These are phyloP conservation scores for Leccinum imitatum DNA, from an alignment of 768 basidiomycete genomes.

Conservation along the genomic window DNA sequence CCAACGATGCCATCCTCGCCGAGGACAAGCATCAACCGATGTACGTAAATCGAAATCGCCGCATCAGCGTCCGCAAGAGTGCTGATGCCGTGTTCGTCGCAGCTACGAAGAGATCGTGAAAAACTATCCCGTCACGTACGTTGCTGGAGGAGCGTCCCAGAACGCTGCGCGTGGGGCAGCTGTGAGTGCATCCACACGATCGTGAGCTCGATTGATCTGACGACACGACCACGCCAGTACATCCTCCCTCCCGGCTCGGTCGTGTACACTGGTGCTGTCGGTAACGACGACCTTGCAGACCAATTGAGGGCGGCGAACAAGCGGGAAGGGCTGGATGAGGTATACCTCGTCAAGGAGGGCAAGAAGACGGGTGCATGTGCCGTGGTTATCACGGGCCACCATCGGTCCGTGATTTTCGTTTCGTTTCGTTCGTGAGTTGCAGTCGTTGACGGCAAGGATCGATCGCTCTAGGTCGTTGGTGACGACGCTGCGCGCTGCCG, in stretches of 20 bases:
- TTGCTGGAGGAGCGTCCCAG: conserved; percentile 96
- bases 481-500: conserved; percentile 87
- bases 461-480: conserved; percentile 70
- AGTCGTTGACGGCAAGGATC: conserved; percentile 1
- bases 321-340: conserved; percentile 84
- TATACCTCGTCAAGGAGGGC: conserved; percentile 85
- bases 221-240: conserved; percentile 53
- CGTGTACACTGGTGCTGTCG: conserved; percentile 93
- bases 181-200: conserved; percentile 46
- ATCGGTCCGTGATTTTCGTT: conserved; percentile 55
- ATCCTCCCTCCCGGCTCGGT: conserved; percentile 85
- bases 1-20: conserved; percentile 96
- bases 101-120: conserved; percentile 90
- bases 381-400: conserved; percentile 89
- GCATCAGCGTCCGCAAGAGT: not conserved
- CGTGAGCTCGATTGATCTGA: not conserved
- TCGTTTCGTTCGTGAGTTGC: not conserved
- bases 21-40: conserved; percentile 85
- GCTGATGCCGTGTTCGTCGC: not conserved
- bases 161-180: conserved; percentile 97
- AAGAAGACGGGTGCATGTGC: conserved; percentile 96
- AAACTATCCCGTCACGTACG: conserved; percentile 78
- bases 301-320: conserved; percentile 89
- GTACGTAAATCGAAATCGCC: conserved; percentile 37
- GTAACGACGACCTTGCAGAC: conserved; percentile 86